Evolutionary conservation across 768 basidiomycete species (phyloP).

Genomic region (Favolaschia claudopus): DNA sequence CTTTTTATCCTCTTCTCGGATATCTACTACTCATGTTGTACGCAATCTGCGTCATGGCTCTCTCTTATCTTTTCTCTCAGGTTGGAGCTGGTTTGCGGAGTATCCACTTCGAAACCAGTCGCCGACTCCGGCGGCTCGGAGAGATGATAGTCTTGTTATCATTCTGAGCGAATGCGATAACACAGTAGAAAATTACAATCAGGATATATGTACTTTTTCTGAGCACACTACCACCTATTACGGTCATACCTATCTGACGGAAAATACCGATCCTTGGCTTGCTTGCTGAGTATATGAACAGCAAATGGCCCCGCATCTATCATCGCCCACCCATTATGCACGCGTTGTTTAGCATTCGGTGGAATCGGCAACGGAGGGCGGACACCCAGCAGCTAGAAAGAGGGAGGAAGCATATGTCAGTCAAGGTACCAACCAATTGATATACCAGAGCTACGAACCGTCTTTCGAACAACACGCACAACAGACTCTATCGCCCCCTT

Average conservation of each 20-base stretch:
- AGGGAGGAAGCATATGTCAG: neutral
- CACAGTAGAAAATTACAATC: no score
- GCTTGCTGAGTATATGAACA: slow-evolving; percentile 75
- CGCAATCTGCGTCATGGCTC: no score
- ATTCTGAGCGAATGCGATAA: no score
- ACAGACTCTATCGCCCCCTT: slow-evolving; percentile 81
- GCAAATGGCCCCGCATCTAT: slow-evolving; percentile 84
- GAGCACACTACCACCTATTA: slow-evolving; percentile 39
- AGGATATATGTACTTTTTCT: no score
- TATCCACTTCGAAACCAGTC: no score
- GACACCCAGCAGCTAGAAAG: slow-evolving; percentile 59
- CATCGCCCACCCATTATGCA: slow-evolving; percentile 83
- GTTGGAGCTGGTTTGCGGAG: no score
- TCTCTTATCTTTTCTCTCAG: no score
- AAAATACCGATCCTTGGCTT: slow-evolving; percentile 76
- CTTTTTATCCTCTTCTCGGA: no score
- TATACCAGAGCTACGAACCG: slow-evolving; percentile 44
- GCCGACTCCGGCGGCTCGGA: no score
- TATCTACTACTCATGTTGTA: no score
- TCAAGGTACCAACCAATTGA: neutral
- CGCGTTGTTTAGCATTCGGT: slow-evolving; percentile 65
- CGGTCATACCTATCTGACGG: slow-evolving; percentile 30
- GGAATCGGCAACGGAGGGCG: slow-evolving; percentile 68
- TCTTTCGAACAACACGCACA: slow-evolving; percentile 72
- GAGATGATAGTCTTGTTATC: no score